Percentiles rank a stretch among this genome's conserved stretches.
phyloP scores from a whole-genome alignment of 2,329 filamentous ascomycete species.

The Elsinoe ampelina region DNA sequence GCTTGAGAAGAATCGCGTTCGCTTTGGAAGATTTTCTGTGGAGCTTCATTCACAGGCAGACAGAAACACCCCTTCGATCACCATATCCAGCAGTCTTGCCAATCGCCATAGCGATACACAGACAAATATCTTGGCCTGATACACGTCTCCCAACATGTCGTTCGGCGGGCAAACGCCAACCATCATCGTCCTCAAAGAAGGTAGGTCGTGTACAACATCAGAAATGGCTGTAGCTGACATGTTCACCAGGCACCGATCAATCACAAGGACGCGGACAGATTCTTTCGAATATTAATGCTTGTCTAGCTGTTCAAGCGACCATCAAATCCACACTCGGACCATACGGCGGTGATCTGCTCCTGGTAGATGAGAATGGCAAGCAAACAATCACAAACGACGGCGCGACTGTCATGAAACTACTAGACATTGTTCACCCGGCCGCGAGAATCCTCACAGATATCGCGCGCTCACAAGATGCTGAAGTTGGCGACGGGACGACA shows the following conservation, averaged over 20 bases:
- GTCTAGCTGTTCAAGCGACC: conserved; percentile 86
- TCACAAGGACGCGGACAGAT: conserved; percentile 97
- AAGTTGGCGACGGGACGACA: conserved; percentile 96
- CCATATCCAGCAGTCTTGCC: neutral
- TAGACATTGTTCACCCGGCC: conserved; percentile 96
- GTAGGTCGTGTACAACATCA: conserved; percentile 44
- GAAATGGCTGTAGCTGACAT: neutral
- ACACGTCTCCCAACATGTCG: conserved; percentile 54
- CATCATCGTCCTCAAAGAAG: conserved; percentile 96
- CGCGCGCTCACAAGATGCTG: conserved; percentile 95
- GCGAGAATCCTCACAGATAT: conserved; percentile 97
- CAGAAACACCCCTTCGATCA: neutral
- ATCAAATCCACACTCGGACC: conserved; percentile 94
- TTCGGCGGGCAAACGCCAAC: conserved; percentile 96
- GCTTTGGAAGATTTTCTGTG: conserved; percentile 1
- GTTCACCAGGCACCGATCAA: conserved; percentile 71
- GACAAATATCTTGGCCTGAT: neutral
- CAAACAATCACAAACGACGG: conserved; percentile 99
- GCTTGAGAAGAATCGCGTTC: conserved; percentile 4
- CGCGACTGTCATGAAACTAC: conserved; percentile 98
- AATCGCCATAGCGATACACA: no score
- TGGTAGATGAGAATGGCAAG: conserved; percentile 89
- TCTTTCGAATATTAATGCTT: conserved; percentile 97
- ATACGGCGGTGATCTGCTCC: conserved; percentile 90
- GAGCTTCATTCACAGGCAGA: neutral